Base-by-base conservation (phyloP, 2,329 filamentous ascomycete genomes). In the Delphinella strobiligena region DNA sequence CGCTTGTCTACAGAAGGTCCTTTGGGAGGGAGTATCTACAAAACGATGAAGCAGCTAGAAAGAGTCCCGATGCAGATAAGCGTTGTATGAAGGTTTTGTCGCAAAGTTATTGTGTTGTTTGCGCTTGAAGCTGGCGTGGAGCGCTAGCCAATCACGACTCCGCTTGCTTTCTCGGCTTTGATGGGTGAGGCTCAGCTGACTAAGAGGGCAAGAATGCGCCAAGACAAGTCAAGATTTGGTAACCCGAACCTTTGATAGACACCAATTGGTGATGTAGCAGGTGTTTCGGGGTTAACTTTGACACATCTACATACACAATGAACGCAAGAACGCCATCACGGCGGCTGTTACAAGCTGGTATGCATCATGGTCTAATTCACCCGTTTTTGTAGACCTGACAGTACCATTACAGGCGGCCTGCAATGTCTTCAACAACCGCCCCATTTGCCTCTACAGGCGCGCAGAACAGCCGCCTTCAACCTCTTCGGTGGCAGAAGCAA, bases 251-350 rank as follows among this genome's bases (percentile, higher is more conserved):
- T 7, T 27, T 12, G 22, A 27, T 7, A 27, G 7, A 12, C 22
- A 27, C 7, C 22, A 27, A 27, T 27, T 27, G 7, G 22, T 7
- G 22, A 12, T 7, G 7, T 7, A 27, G 22, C 7, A 27, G 22
- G 22, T 27, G 22, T 27, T 7, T 7, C 12, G 12, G 22, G 22
- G 22, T 27, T 27, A 12, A 27, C 12, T 7, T 27, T 12, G 24
- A 29, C 33, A 27, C 40, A 31, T 27, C 32, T 40, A 36, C 32
- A 27, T 27, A 37, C 46, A 45, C 48, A 55, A 86, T 85, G 80
- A 82, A 69, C 62, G 61, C 80, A 52, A 71, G 72, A 59, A 63
- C 77, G 54, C 75, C 78, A 50, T 67, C 75, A 52, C 65, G 75
- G 65, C 73, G 72, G 63, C 63, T 80, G 51, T 66, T 71, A 41